Evolutionary conservation across 306 rosid genomes (phyloP).

Genomic region (Quercus mongolica): DNA sequence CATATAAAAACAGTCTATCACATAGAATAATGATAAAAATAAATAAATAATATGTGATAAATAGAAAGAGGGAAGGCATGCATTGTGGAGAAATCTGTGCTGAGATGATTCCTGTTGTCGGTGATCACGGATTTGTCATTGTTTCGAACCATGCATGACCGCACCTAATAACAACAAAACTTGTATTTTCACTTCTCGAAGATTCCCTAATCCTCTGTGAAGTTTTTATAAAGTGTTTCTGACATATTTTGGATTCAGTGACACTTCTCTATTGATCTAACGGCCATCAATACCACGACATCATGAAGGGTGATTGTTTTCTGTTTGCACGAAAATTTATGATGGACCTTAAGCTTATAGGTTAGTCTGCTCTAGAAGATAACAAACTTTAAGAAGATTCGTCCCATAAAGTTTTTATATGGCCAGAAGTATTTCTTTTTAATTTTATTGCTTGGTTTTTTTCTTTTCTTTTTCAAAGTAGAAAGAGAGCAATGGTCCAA

Average conservation of each 20-base stretch:
- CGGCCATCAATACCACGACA: neutral
- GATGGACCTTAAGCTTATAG: neutral
- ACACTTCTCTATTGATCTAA: neutral
- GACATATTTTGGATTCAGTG: neutral
- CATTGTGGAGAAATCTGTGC: neutral
- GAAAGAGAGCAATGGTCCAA: neutral
- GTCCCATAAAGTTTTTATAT: neutral
- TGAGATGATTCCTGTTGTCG: conserved; percentile 3
- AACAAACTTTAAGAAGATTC: neutral
- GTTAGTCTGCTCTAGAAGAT: neutral
- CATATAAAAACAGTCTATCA: too few relatives aligned
- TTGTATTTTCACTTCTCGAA: neutral
- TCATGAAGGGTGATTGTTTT: neutral
- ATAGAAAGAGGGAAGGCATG: neutral
- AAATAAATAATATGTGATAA: neutral
- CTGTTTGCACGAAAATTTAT: neutral
- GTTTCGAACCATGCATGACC: neutral
- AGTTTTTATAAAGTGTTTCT: neutral
- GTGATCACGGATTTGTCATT: neutral
- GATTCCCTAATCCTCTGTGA: neutral
- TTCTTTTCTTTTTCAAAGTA: neutral
- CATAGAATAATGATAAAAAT: too few relatives aligned
- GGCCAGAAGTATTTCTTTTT: neutral
- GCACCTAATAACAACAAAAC: neutral
- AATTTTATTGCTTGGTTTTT: neutral